A percentile compares a stretch with the other conserved stretches of the same genome.
phyloP scores from a whole-genome alignment of 2,329 filamentous ascomycete genomes.

The Anisogramma anomala region DNA sequence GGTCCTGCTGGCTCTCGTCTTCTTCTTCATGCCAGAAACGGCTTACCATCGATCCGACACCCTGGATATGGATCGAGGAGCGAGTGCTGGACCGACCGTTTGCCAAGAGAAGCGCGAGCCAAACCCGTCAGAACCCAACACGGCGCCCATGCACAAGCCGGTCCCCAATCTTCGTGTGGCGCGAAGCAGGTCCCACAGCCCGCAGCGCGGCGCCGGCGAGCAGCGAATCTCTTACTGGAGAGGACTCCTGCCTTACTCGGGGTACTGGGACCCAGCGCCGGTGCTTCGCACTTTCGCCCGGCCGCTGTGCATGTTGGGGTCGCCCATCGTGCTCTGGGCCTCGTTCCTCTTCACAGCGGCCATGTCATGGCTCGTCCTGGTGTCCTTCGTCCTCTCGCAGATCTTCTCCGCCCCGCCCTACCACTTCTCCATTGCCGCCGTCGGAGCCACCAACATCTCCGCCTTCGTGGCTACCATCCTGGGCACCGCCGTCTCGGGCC shows the following conservation, averaged over 20 bases:
- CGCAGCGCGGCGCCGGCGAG: constrained; percentile 9
- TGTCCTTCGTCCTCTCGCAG: constrained; percentile 23
- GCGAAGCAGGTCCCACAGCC: background rate
- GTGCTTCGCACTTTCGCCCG: constrained; percentile 27
- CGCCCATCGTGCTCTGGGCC: constrained; percentile 28
- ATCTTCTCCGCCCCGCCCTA: constrained; percentile 28
- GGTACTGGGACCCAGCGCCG: constrained; percentile 27
- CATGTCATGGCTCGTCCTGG: constrained; percentile 24
- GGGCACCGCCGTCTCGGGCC: constrained; percentile 23
- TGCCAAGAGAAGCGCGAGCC: constrained; percentile 17
- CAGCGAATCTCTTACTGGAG: constrained; percentile 18
- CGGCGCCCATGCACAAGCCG: background rate
- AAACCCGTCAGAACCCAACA: background rate
- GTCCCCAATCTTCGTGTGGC: background rate
- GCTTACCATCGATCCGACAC: constrained; percentile 24
- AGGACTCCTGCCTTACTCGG: constrained; percentile 25
- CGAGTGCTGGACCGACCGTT: constrained; percentile 3
- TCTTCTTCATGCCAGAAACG: constrained; percentile 32
- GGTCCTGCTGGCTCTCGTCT: constrained; percentile 25
- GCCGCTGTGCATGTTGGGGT: constrained; percentile 25
- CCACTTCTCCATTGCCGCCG: constrained; percentile 24
- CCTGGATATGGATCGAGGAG: constrained; percentile 24
- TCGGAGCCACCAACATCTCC: constrained; percentile 24
- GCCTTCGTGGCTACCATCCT: constrained; percentile 25
- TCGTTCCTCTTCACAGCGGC: constrained; percentile 28